Conservation (phyloP, 1,284 basidiomycete genomes). For the Marasmius fiardii region DNA sequence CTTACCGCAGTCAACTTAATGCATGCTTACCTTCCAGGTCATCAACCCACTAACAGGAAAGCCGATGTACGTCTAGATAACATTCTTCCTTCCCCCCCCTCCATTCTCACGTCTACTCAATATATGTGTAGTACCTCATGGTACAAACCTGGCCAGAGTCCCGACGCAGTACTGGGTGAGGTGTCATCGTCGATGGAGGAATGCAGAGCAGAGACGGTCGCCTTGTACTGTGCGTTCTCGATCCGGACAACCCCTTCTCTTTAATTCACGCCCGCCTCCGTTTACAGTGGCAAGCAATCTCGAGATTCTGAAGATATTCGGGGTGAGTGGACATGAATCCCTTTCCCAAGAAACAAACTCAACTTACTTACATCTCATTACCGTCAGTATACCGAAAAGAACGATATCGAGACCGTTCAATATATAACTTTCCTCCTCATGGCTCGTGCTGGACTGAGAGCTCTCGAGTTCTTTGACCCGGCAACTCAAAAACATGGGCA, state of each 20-base stretch:
- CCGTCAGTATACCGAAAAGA: slow-evolving; percentile 57
- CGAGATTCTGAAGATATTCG: slow-evolving; percentile 75
- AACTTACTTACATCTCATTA: background rate
- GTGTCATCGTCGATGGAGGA: slow-evolving; percentile 87
- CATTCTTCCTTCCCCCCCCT: background rate
- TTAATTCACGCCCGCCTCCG: slow-evolving; percentile 7
- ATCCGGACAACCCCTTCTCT: background rate
- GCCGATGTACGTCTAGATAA: slow-evolving; percentile 49
- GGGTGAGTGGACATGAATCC: slow-evolving; percentile 51
- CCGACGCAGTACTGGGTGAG: slow-evolving; percentile 76
- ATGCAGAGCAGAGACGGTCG: slow-evolving; percentile 82
- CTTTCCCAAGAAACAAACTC: too few relatives aligned
- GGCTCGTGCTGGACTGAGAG: slow-evolving; percentile 79
- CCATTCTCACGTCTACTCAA: too few relatives aligned
- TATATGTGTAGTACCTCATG: slow-evolving; percentile 57
- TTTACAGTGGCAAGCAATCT: slow-evolving; percentile 72
- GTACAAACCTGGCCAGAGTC: slow-evolving; percentile 83
- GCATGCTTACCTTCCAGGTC: slow-evolving; percentile 53
- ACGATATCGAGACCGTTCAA: slow-evolving; percentile 74
- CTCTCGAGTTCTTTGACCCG: slow-evolving; percentile 82
- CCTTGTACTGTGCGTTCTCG: slow-evolving; percentile 61
- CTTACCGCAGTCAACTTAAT: too few relatives aligned
- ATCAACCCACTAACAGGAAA: slow-evolving; percentile 84
- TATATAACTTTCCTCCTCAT: slow-evolving; percentile 81
- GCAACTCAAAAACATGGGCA: slow-evolving; percentile 79